Conservation (phyloP, 345 rosid species). For the Euclidium syriacum region DNA sequence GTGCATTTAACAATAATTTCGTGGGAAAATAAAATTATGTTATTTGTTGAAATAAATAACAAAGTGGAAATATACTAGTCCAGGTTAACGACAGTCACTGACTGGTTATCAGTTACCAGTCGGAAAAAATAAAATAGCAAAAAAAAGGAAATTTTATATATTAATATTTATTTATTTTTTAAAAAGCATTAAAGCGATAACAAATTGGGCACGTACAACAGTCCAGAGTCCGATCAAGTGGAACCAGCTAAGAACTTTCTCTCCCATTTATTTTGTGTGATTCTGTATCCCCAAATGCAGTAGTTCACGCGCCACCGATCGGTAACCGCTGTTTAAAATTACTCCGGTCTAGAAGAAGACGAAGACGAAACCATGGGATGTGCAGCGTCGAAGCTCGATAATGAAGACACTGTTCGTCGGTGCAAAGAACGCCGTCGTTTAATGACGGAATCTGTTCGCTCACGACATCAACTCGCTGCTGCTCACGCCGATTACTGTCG, state of each 20-base stretch:
- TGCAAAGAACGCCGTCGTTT: conserved; percentile 98
- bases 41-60: neutral
- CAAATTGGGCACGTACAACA: conserved; percentile 14
- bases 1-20: neutral
- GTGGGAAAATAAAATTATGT: neutral
- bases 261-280: neutral
- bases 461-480: conserved; percentile 82
- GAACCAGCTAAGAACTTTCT: conserved; percentile 19
- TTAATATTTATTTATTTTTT: neutral
- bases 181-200: neutral
- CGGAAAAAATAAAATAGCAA: neutral
- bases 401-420: conserved; percentile 85
- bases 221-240: conserved; percentile 26
- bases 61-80: neutral
- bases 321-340: neutral
- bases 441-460: conserved; percentile 76
- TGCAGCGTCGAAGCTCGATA: conserved; percentile 85
- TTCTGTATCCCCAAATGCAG: neutral
- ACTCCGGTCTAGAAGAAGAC: neutral
- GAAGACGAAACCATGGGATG: conserved; percentile 58
- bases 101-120: neutral
- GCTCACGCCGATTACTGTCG: conserved; percentile 97
- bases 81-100: conserved; percentile 18
- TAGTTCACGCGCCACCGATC: conserved; percentile 15
- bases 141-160: neutral